Base-by-base conservation (phyloP, 495 filamentous ascomycete species). In the Parathielavia hyrcaniae region DNA sequence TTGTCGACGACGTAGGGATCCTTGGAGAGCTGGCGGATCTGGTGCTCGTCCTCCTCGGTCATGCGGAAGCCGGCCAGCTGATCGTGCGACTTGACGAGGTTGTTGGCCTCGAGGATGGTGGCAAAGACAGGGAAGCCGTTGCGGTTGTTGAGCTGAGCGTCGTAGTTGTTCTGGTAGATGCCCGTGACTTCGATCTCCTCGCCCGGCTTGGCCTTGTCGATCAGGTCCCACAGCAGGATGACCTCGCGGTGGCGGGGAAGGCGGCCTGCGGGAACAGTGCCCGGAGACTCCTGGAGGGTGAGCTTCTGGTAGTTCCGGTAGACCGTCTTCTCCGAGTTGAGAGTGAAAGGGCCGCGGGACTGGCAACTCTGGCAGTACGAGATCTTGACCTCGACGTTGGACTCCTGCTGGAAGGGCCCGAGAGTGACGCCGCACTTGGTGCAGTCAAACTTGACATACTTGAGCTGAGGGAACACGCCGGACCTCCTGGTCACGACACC, bases 41-140 rank as follows among this genome's bases (percentile, higher is more conserved):
- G 74, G 38, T 91, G 89, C 71, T 97, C 93, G 67, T 99, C 95
- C 69, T 96, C 86, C 71, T 97, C 93, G 0, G 90, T 96, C 68
- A 99, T 78, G 61, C 88, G 85, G 81, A 99, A 99, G 53, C 95
- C 95, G 65, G 95, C 95, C 50, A 97, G 86, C 75, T 97, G 92
- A 69, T 99, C 95, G 70, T 99, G 95, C 2, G 91, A 86, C 68
- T 99, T 97, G 72, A 97, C 83, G 35, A 97, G 83, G 64, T 99
- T 88, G 73, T 97, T 99, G 44, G 95, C 95, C 73, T 99, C 95
- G 17, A 99, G 81, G 51, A 97, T 90, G 0, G 95, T 99, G 23
- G 95, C 91, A 65, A 99, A 99, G 57, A 99, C 95, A 4, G 95
- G 95, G 76, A 99, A 99, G 22, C 95, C 95, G 69, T 97, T 99